Evolutionary conservation across 1,284 basidiomycete species (phyloP), one percentile per base, ranked within the genome.

Genomic region (Rhodofomes roseus): DNA sequence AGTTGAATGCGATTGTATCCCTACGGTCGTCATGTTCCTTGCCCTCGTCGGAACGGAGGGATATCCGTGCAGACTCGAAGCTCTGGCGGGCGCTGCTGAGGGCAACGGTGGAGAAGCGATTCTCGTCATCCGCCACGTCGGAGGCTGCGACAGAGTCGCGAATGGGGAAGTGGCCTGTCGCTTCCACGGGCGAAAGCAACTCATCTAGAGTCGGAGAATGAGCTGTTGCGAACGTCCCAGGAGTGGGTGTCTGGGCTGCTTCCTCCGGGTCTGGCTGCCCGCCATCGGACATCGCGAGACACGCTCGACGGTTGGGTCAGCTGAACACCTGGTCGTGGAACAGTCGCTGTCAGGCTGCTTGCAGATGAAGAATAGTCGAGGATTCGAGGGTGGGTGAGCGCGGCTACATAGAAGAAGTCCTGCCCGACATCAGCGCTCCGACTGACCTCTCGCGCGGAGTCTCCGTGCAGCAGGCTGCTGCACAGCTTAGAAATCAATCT

Each of bases 81-180:
- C 72, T 74, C 55, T 79, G 62, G 60, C 73, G 65, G 57, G 75
- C 66, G 72, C 67, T 58, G 68, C 74, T 75, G 57, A 86, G 76
- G 9, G 80, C 72, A 29, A 87, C 79, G 4, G 83, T 82, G 11
- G 85, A 86, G 63, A 86, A 83, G 29, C 74, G 74, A 1, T 74
- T 82, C 58, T 90, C 87, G 65, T 90, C 87, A 65, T 88, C 85
- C 62, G 83, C 85, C 63, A 84, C 80, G 63, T 85, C 84, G 11
- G 84, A 81, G 46, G 79, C 79, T 9, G 79, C 75, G 31, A 80
- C 68, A 18, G 82, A 85, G 57, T 79, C 76, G 43, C 79, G 66
- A 4, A 64, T 60, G 4, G 69, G 69, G 57, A 68, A 65, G 59
- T 57, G 61, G 57, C 55, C 65, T 36, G 65, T 59, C 16, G 66